A percentile compares a stretch with the other conserved stretches of the same genome.
Conservation (phyloP, 2,329 filamentous ascomycete genomes). For the Sarocladiaceae sp. region DNA sequence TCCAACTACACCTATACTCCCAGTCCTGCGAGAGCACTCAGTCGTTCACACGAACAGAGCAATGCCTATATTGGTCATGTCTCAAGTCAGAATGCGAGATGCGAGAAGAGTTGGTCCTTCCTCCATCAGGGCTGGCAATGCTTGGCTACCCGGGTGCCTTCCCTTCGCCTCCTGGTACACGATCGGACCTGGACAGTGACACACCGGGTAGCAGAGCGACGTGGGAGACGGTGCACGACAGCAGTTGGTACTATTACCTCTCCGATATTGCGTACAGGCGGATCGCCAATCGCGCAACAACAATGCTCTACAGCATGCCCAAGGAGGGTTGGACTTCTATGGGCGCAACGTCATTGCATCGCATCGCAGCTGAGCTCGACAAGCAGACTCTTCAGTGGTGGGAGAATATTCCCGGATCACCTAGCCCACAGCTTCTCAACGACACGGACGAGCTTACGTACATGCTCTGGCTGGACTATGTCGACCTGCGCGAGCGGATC, state of each 20-base stretch:
- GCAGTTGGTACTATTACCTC: slow-evolving; percentile 38
- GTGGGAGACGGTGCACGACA: slow-evolving; percentile 18
- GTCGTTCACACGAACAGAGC: slow-evolving; percentile 17
- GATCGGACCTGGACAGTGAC: background rate
- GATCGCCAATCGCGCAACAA: slow-evolving; percentile 27
- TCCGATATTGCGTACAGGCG: slow-evolving; percentile 35
- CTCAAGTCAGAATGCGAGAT: slow-evolving; percentile 37
- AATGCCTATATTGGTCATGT: slow-evolving; percentile 35
- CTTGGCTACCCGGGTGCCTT: slow-evolving; percentile 27
- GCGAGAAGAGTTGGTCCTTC: slow-evolving; percentile 30
- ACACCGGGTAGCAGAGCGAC: slow-evolving; percentile 10
- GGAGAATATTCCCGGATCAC: background rate
- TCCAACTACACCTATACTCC: slow-evolving; percentile 18
- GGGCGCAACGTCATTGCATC: background rate
- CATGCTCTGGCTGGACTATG: background rate
- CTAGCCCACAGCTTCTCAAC: background rate
- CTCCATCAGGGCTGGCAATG: slow-evolving; percentile 27
- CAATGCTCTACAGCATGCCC: background rate
- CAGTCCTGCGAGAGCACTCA: background rate
- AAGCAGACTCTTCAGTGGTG: background rate
- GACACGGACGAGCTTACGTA: background rate
- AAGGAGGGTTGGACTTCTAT: background rate
- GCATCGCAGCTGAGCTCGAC: background rate
- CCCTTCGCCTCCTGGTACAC: slow-evolving; percentile 18
- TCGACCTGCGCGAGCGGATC: background rate